A percentile compares a stretch with the other conserved stretches of the same genome.
Evolutionary conservation across 2,329 filamentous ascomycete species (phyloP).

Genomic region (Orbilia ellipsospora): DNA sequence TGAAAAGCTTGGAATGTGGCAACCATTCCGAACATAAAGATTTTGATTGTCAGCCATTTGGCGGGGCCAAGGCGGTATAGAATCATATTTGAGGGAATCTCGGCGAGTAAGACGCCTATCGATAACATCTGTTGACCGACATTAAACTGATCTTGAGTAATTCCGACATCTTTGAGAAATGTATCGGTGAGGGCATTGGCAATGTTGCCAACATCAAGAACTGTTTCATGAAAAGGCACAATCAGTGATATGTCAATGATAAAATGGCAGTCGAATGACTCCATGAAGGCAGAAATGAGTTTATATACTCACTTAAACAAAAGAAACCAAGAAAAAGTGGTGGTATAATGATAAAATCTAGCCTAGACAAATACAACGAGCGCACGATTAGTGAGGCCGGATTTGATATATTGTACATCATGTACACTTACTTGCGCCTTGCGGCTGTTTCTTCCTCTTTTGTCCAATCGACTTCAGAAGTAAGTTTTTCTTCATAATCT

Average conservation of each 20-base stretch:
- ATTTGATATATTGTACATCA: too few relatives aligned
- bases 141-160: conserved; percentile 69
- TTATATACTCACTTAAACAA: conserved; percentile 62
- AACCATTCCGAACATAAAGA: conserved; percentile 69
- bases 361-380: conserved; percentile 60
- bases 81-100: conserved; percentile 69
- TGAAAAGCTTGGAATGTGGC: conserved; percentile 69
- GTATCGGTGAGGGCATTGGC: conserved; percentile 68
- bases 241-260: neutral
- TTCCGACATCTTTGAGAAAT: conserved; percentile 66
- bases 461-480: conserved; percentile 48
- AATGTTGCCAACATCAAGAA: conserved; percentile 63
- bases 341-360: conserved; percentile 66
- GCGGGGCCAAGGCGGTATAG: conserved; percentile 67
- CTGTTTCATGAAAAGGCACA: conserved; percentile 58
- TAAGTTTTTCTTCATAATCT: conserved; percentile 43
- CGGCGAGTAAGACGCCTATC: conserved; percentile 66
- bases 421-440: conserved; percentile 50
- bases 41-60: conserved; percentile 68
- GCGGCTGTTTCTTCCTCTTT: conserved; percentile 44
- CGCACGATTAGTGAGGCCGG: conserved; percentile 12
- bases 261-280: neutral
- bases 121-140: conserved; percentile 68
- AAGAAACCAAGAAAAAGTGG: conserved; percentile 67
- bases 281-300: neutral